Base-by-base conservation (phyloP, 2,329 filamentous ascomycete genomes). In the Arthrinium phaeospermum region DNA sequence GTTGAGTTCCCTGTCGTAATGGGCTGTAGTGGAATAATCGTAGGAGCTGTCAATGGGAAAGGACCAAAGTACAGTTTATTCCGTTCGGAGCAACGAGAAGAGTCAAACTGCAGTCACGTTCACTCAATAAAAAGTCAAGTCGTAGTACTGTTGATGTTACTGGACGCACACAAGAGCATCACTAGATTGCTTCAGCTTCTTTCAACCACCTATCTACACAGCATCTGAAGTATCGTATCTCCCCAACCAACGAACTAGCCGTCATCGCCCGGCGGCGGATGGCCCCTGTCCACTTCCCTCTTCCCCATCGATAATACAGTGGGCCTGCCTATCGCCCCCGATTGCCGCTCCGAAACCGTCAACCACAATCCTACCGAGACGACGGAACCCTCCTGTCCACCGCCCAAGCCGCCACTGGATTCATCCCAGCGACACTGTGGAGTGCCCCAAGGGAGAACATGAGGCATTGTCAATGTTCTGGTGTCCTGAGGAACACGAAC, bases 151-250 rank as follows among this genome's bases (percentile, higher is more conserved):
- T n/a, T 22, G n/a, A n/a, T 41, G 57, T 14, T 16, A 8, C 14
- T 41, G 57, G 57, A 37, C 53, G 22, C 57, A 64, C 41, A 8
- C 30, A 64, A 24, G 34, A 64, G 57, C 34, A 64, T 41, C 57
- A 64, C 19, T 12, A 64, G 57, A 37, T 64, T 41, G 30, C 22
- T 64, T 64, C 57, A 41, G 34, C 57, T 64, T 64, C 57, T 30
- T 30, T 24, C 57, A 41, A 64, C 57, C 57, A 41, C 41, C 57
- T 64, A 64, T 64, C 34, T 64, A 64, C 57, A 64, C 53, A 37
- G 14, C 53, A 61, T 37, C 53, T 64, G 53, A 64, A 41, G 34
- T 41, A 12, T 10, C n/a, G 13, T 24, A 4, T 22, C n/a, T 41
- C 22, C 19, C 57, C 34, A 22, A 22, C 34, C 10, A 24, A 41